Evolutionary conservation across 768 basidiomycete species (phyloP).

Genomic region (Boletus sp.): DNA sequence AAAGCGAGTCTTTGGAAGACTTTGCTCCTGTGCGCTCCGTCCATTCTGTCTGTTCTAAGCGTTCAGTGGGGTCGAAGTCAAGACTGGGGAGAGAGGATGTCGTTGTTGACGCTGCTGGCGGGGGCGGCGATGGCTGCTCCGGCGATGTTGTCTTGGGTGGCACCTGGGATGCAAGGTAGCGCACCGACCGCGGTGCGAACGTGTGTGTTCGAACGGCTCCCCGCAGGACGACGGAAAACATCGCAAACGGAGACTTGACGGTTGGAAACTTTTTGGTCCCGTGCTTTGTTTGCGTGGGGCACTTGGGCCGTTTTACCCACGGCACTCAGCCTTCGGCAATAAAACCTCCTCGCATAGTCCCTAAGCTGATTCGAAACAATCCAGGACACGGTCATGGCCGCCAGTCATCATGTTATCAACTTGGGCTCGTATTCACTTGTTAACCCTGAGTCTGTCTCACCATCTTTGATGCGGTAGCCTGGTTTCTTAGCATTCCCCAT

Average conservation of each 20-base stretch:
- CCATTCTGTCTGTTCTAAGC: slow-evolving; percentile 32
- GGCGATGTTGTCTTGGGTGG: slow-evolving; percentile 17
- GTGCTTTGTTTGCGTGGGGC: not conserved
- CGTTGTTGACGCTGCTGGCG: slow-evolving; percentile 1
- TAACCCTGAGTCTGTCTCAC: no score
- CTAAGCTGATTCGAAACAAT: not conserved
- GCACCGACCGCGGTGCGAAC: slow-evolving; percentile 18
- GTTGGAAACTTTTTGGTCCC: not conserved
- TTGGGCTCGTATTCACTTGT: not conserved
- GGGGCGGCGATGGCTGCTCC: slow-evolving; percentile 2
- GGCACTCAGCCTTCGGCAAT: not conserved
- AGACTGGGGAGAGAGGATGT: slow-evolving; percentile 43
- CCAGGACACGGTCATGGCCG: not conserved
- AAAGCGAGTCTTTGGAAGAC: slow-evolving; percentile 75
- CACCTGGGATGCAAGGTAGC: slow-evolving; percentile 17
- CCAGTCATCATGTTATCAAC: not conserved
- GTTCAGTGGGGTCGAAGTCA: slow-evolving; percentile 60
- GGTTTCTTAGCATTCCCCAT: no score
- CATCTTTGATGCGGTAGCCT: no score
- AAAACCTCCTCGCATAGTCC: not conserved
- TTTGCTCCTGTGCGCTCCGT: slow-evolving; percentile 66
- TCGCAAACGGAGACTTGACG: not conserved
- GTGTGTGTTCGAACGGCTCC: slow-evolving; percentile 20
- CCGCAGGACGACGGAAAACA: slow-evolving; percentile 25
- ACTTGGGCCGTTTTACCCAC: not conserved